A percentile compares a stretch with the other conserved stretches of the same genome.
Evolutionary conservation across 257 asterid species (phyloP).

Genomic region (Gentiana macrophylla): DNA sequence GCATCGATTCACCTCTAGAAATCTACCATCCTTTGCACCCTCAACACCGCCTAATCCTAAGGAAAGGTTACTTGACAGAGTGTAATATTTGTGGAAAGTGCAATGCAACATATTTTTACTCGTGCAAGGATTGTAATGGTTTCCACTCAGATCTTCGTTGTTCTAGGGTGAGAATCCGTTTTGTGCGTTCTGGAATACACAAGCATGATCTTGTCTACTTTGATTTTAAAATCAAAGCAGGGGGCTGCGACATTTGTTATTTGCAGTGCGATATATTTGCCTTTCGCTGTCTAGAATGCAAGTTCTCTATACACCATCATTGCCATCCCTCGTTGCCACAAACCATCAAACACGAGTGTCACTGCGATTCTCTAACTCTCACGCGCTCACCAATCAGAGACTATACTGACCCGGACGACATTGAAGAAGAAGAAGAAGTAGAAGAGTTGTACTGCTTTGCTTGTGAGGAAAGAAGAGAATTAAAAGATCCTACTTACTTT

Average conservation of each 20-base stretch:
- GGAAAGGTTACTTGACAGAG: background rate
- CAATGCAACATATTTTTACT: background rate
- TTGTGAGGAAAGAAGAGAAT: conserved; percentile 1
- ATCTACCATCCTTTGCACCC: conserved; percentile 6
- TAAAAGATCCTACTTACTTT: background rate
- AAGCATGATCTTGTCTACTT: conserved; percentile 2
- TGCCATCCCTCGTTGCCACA: conserved; percentile 1
- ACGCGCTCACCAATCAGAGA: background rate
- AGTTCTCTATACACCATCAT: background rate
- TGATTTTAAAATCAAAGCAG: background rate
- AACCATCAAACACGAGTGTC: conserved; percentile 1
- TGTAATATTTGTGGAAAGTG: background rate
- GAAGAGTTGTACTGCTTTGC: conserved; percentile 5
- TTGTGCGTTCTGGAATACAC: background rate
- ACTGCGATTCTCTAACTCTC: background rate
- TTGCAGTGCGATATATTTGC: background rate
- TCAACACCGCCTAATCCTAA: background rate
- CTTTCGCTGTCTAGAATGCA: background rate
- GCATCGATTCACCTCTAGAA: background rate
- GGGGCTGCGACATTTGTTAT: background rate
- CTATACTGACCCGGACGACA: background rate
- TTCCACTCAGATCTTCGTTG: background rate
- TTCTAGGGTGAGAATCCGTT: background rate
- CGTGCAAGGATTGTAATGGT: background rate
- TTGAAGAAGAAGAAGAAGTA: background rate